Conservation (phyloP, 176 grass and related monocot genomes). For the Cocos nucifera region DNA sequence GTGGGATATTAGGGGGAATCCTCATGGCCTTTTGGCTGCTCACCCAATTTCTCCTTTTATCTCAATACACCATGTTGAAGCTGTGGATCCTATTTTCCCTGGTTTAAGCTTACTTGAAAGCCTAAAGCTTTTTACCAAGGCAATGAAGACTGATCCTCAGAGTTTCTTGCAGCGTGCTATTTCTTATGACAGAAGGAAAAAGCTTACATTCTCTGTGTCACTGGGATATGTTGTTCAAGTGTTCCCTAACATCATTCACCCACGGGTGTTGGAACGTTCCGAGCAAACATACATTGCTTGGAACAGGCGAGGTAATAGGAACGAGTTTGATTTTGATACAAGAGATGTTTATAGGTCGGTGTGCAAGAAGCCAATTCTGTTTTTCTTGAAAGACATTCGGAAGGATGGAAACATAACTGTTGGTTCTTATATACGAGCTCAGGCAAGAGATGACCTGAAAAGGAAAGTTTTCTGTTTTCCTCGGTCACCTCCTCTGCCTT, state of each 20-base stretch:
- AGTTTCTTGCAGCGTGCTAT: conserved; percentile 86
- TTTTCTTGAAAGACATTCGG: conserved; percentile 77
- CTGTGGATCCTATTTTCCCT: conserved; percentile 80
- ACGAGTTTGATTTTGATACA: conserved; percentile 93
- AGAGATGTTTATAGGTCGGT: conserved; percentile 70
- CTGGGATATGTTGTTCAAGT: conserved; percentile 90
- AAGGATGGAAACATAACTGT: conserved; percentile 60
- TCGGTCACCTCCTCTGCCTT: conserved; percentile 55
- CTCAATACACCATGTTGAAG: conserved; percentile 81
- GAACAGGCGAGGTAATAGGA: conserved; percentile 57
- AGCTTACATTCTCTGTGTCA: conserved; percentile 67
- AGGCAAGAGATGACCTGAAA: conserved; percentile 56
- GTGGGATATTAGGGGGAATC: conserved; percentile 96
- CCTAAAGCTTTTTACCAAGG: conserved; percentile 78
- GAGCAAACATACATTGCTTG: conserved; percentile 72
- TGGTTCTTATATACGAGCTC: conserved; percentile 57
- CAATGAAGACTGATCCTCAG: conserved; percentile 76
- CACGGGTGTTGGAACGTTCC: conserved; percentile 64
- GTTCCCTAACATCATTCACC: conserved; percentile 70
- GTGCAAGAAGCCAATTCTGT: conserved; percentile 77
- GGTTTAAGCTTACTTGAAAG: conserved; percentile 69
- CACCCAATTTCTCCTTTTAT: conserved; percentile 89
- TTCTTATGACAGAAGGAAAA: conserved; percentile 54
- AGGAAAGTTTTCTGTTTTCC: conserved; percentile 91
- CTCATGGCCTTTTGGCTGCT: conserved; percentile 74